phyloP scores from a whole-genome alignment of 345 rosid species.

The Eucalyptus sp. region DNA sequence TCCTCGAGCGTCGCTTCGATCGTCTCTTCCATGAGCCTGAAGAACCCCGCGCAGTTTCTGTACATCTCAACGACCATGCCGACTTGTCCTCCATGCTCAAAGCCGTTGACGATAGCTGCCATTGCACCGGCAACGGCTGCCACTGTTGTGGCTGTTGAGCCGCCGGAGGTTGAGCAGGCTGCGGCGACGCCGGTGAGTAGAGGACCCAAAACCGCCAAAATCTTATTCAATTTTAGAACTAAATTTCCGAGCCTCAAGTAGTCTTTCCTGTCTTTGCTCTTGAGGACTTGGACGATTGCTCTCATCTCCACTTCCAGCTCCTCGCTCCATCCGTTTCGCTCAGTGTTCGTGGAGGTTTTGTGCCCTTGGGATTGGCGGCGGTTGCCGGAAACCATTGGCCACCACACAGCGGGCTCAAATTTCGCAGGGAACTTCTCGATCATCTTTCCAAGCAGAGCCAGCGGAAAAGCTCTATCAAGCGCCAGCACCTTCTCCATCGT shows the following conservation, averaged over 20 bases:
- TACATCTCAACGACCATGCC: conserved; percentile 57
- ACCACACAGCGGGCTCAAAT: conserved; percentile 21
- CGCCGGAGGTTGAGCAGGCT: conserved; percentile 1
- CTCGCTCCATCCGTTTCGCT: conserved; percentile 16
- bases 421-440: conserved; percentile 14
- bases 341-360: no score
- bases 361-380: neutral
- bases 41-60: conserved; percentile 30
- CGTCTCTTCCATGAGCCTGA: conserved; percentile 13
- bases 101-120: conserved; percentile 9
- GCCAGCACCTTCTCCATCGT: conserved; percentile 12
- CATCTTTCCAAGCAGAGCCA: conserved; percentile 32
- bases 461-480: conserved; percentile 25
- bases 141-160: conserved; percentile 1
- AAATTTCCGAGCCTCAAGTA: conserved; percentile 23
- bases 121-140: conserved; percentile 21
- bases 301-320: conserved; percentile 28
- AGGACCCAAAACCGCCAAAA: conserved; percentile 32
- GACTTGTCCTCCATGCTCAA: conserved; percentile 38
- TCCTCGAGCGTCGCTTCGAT: conserved; percentile 10
- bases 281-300: conserved; percentile 15
- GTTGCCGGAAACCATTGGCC: neutral
- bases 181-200: conserved; percentile 24
- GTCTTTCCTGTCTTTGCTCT: conserved; percentile 22
- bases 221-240: conserved; percentile 28